Conservation (phyloP, 768 basidiomycete genomes). For the Lactifluus rugatus region DNA sequence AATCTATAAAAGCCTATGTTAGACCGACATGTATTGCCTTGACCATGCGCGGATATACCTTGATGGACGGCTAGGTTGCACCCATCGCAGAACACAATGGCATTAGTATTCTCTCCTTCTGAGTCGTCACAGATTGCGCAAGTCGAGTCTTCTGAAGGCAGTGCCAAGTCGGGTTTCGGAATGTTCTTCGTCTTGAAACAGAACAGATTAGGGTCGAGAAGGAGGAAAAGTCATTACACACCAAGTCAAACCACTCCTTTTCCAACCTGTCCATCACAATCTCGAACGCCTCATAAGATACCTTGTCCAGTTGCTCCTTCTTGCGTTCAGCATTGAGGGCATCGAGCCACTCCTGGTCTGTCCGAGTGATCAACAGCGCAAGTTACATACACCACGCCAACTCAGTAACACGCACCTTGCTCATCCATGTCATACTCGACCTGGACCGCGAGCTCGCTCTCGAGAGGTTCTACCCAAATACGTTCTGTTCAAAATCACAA, state of each 20-base stretch:
- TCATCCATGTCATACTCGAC: conserved; percentile 99
- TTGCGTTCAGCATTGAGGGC: conserved; percentile 71
- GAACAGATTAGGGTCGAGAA: not conserved
- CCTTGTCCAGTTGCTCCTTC: conserved; percentile 57
- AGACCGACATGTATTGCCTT: not conserved
- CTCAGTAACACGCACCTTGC: conserved; percentile 50
- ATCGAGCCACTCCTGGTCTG: conserved; percentile 95
- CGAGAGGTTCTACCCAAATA: conserved; percentile 63
- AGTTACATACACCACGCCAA: not conserved
- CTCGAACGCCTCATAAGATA: conserved; percentile 85
- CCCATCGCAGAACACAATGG: conserved; percentile 98
- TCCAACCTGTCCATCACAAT: conserved; percentile 95
- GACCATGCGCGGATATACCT: conserved; percentile 40
- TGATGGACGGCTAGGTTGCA: conserved; percentile 99
- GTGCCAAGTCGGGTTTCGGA: conserved; percentile 75
- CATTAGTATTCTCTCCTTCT: conserved; percentile 97
- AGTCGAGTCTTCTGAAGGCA: conserved; percentile 92
- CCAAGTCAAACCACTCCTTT: conserved; percentile 98
- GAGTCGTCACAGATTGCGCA: conserved; percentile 98
- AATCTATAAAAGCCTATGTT: conserved; percentile 46
- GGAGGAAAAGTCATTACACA: conserved; percentile 30
- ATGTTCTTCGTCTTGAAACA: conserved; percentile 74
- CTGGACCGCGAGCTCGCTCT: conserved; percentile 82
- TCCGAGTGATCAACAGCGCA: not conserved
- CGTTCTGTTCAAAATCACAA: not conserved